Percentiles rank a stretch among this genome's conserved stretches.
Conservation (phyloP, 2,329 filamentous ascomycete genomes). For the Penicillium glabrum region DNA sequence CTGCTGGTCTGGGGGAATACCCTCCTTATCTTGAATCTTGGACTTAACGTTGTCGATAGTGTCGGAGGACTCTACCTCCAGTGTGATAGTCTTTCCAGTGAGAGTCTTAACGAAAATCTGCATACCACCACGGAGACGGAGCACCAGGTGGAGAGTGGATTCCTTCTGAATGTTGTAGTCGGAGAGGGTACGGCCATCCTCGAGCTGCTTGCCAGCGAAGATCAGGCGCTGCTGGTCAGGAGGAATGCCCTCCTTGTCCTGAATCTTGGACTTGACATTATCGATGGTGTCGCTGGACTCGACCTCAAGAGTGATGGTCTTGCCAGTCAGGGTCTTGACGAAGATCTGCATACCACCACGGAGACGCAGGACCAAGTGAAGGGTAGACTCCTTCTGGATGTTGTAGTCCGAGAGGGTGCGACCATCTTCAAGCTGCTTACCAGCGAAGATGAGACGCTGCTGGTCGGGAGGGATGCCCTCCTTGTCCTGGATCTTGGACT, state of each 20-base stretch:
- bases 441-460: constrained; percentile 59
- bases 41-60: constrained; percentile 93
- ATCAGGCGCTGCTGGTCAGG: constrained; percentile 95
- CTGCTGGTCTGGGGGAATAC: constrained; percentile 92
- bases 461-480: constrained; percentile 60
- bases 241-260: constrained; percentile 96
- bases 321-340: constrained; percentile 61
- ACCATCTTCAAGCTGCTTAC: constrained; percentile 59
- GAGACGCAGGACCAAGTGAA: constrained; percentile 74
- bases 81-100: constrained; percentile 86
- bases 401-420: constrained; percentile 58
- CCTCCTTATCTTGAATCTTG: constrained; percentile 81
- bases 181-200: constrained; percentile 85
- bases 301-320: constrained; percentile 67
- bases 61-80: constrained; percentile 85
- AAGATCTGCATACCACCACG: constrained; percentile 66
- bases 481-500: constrained; percentile 62
- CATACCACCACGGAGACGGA: constrained; percentile 81
- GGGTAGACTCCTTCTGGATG: constrained; percentile 64
- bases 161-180: constrained; percentile 98
- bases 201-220: constrained; percentile 93
- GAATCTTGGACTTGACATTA: constrained; percentile 96
- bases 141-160: constrained; percentile 78
- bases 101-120: constrained; percentile 60
- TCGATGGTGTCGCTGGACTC: constrained; percentile 84